Evolutionary conservation across 345 rosid genomes (phyloP).

Genomic region (Lumnitzera racemosa): DNA sequence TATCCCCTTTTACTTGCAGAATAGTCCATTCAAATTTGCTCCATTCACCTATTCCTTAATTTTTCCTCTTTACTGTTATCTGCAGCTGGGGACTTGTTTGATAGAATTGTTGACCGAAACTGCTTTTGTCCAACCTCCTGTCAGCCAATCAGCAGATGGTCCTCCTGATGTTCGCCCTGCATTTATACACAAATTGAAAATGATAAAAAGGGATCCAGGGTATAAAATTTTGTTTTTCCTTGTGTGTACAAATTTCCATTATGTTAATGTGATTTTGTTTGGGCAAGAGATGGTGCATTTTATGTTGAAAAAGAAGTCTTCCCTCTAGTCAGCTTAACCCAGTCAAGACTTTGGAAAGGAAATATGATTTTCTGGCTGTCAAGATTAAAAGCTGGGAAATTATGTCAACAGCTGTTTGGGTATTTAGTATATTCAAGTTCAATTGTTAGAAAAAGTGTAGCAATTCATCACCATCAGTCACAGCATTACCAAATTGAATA

Average conservation of each 20-base stretch:
- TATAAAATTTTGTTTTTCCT: constrained; percentile 19
- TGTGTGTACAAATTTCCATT: not conserved
- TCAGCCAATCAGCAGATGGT: constrained; percentile 48
- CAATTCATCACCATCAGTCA: no score
- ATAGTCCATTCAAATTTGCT: constrained; percentile 2
- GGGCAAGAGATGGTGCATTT: no score
- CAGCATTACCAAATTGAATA: no score
- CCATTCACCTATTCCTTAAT: not conserved
- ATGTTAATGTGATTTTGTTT: no score
- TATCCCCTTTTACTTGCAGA: constrained; percentile 2
- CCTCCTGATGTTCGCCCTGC: constrained; percentile 95
- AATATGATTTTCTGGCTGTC: no score
- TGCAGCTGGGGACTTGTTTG: constrained; percentile 90
- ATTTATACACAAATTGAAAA: constrained; percentile 64
- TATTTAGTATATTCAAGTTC: no score
- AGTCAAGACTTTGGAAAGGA: no score
- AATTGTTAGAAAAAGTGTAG: no score
- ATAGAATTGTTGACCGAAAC: constrained; percentile 68
- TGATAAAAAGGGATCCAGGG: constrained; percentile 51
- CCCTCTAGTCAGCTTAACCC: no score
- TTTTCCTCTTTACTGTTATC: not conserved
- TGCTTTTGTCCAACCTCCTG: constrained; percentile 84
- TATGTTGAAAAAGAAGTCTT: no score
- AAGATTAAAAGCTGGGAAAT: no score
- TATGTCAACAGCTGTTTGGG: no score